Base-by-base conservation (phyloP, 2,329 filamentous ascomycete genomes). In the Zymoseptoria ardabiliae region DNA sequence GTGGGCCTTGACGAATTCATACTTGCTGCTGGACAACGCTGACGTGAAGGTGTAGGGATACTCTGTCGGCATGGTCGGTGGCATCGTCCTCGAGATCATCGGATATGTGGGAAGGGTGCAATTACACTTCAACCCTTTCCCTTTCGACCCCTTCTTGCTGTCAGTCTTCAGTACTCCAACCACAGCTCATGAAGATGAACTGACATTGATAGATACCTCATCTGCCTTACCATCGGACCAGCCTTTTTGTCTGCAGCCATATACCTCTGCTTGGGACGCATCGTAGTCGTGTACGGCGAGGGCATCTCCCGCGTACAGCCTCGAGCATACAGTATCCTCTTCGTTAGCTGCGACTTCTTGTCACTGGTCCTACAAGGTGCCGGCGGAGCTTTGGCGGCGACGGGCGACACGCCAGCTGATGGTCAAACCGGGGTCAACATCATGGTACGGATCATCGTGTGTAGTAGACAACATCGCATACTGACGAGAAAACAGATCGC, bases 311-410 rank as follows among this genome's bases (percentile, higher is more conserved):
- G 61, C 9, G 50, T 71, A 53, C 30, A 58, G 25, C 67, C 69
- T 5, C 50, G 61, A 11, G 65, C 75, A 73, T 59, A 68, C 76
- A 83, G 82, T 8, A 78, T 80, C 69, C 76, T 82, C 48, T 85
- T 86, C 70, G 81, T 85, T 63, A 66, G 73, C 9, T 82, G 80
- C 61, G 83, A 85, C 65, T 68, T 85, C 54, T 64, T 82, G 45
- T 82, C 80, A 2, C 75, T 86, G 3, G 66, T 82, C 7, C 71
- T 85, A 4, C 83, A 85, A 68, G 82, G 80, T 4, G 76, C 76
- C 3, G 82, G 82, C n/a, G 83, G 83, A 59, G 82, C 78, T 56
- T 76, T 84, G 54, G 81, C 84, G 0, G 81, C 83, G 0, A 77
- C 79, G 0, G 80, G 79, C 1, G 73, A 1, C 71, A 77, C 23